Evolutionary conservation across 2,329 filamentous ascomycete genomes (phyloP), one percentile per base, ranked within the genome.

Genomic region (Drechslerella coelobrocha): DNA sequence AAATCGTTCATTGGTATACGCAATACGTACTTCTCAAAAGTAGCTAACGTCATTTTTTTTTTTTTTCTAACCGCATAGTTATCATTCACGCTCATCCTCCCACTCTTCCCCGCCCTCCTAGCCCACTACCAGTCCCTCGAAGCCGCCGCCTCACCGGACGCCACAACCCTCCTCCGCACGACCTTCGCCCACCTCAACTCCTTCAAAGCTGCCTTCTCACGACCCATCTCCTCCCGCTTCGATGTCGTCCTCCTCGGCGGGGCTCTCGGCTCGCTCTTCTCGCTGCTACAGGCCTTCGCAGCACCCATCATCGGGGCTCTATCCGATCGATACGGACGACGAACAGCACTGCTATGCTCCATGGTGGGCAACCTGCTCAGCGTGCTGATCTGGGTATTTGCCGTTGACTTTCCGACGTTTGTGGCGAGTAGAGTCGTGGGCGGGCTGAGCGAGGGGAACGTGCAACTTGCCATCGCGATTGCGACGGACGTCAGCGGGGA

Each of bases 81-180:
- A 77, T 97, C 93, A 61, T 99, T 99, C 79, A 99, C 94, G 27
- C 97, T 99, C 78, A 97, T 97, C 78, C 88, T 99, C 7, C 94
- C 94, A 0, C 86, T 99, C 34, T 99, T 97, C 78, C 94, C 92
- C 6, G 92, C 92, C 66, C 88, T 99, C 47, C 89, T 97, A 79
- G 89, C 95, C 76, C 97, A 97, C 84, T 99, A 97, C 82, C 2
- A 79, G 81, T 65, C 92, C 34, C 66, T 90, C 0, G 65, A 69
- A 48, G 53, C 65, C 4, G 61, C 43, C 17, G 62, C 62, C 27
- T n/a, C n/a, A n/a, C n/a, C n/a, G n/a, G 55, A 50, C 12, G 23
- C 43, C 19, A 57, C 65, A 1, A 69, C 65, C 0, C 81, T 96
- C 29, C 87, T 99, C 23, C 88, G 91, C 73, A 85, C 85, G 72